A percentile compares a stretch with the other conserved stretches of the same genome.
Conservation (phyloP, 148 eudicot genomes). For the Vaccinium corymbosum region DNA sequence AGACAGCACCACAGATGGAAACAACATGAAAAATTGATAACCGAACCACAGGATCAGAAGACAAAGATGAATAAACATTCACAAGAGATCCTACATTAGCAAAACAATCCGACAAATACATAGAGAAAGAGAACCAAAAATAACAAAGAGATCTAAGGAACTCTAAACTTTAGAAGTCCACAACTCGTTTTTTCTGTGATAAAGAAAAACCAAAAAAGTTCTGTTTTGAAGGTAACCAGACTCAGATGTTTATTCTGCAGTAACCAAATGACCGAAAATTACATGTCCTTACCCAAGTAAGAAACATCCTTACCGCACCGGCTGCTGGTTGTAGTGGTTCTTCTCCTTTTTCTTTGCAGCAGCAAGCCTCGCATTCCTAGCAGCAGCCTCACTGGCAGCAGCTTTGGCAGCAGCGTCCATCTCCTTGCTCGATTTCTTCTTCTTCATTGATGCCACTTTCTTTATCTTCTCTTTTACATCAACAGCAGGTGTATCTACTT, state of each 20-base stretch:
- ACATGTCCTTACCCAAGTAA: constrained; percentile 11
- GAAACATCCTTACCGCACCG: constrained; percentile 50
- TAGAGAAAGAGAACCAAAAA: constrained; percentile 1
- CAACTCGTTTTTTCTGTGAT: not conserved
- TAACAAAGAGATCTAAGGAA: constrained; percentile 7
- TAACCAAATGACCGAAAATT: constrained; percentile 19
- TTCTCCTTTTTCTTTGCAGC: constrained; percentile 98
- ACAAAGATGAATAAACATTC: not conserved
- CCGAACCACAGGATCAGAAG: not conserved
- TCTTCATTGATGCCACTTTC: constrained; percentile 71
- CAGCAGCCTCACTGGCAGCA: constrained; percentile 89
- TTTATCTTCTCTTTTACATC: constrained; percentile 84
- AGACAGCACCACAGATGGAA: not conserved
- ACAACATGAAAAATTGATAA: not conserved
- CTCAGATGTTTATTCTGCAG: constrained; percentile 18
- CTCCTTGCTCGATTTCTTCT: constrained; percentile 88
- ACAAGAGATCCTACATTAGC: not conserved
- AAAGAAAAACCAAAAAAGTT: not conserved
- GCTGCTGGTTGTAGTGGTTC: constrained; percentile 98
- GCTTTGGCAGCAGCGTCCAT: constrained; percentile 82
- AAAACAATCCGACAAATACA: constrained; percentile 10
- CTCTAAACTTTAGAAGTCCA: not conserved
- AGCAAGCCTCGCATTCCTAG: constrained; percentile 85
- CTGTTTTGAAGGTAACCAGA: constrained; percentile 18
- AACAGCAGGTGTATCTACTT: constrained; percentile 51